A percentile compares a stretch with the other conserved stretches of the same genome.
Conservation (phyloP, 441 rosid species). For the Eutrema salsugineum region DNA sequence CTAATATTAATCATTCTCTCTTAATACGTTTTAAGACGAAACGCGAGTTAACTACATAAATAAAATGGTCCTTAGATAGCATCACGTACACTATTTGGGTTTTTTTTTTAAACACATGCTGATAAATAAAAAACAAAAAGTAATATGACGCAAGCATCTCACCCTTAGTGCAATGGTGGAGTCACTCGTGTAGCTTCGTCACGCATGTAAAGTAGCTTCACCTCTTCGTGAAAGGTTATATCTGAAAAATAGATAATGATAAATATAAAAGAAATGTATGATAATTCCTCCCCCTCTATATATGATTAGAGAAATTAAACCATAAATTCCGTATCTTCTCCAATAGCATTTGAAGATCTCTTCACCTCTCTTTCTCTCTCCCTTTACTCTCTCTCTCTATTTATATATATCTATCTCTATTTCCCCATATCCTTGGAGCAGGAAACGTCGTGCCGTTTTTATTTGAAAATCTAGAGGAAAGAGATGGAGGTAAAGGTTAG, state of each 20-base stretch:
- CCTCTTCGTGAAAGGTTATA: conserved; percentile 49
- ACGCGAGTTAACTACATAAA: conserved; percentile 9
- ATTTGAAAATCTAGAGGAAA: background rate
- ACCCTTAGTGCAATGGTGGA: conserved; percentile 33
- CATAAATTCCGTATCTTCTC: conserved; percentile 17
- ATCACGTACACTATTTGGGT: conserved; percentile 27
- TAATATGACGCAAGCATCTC: conserved; percentile 37
- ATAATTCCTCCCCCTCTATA: conserved; percentile 5
- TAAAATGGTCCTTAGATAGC: background rate
- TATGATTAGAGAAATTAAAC: conserved; percentile 24
- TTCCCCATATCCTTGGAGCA: conserved; percentile 11
- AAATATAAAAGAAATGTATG: conserved; percentile 9
- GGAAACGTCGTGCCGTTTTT: conserved; percentile 22
- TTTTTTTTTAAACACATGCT: conserved; percentile 14
- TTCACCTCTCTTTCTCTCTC: background rate
- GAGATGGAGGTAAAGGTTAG: conserved; percentile 31
- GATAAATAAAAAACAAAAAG: background rate
- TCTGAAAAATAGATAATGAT: conserved; percentile 13
- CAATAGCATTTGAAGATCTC: conserved; percentile 14
- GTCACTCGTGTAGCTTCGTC: conserved; percentile 73
- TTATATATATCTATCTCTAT: background rate
- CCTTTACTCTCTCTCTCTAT: background rate
- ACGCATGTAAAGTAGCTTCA: conserved; percentile 41
- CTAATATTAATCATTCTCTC: background rate
- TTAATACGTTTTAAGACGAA: too few species aligned